These are phyloP conservation scores for Russula olivacea DNA, from an alignment of 768 basidiomycete species.

Conservation along the genomic window DNA sequence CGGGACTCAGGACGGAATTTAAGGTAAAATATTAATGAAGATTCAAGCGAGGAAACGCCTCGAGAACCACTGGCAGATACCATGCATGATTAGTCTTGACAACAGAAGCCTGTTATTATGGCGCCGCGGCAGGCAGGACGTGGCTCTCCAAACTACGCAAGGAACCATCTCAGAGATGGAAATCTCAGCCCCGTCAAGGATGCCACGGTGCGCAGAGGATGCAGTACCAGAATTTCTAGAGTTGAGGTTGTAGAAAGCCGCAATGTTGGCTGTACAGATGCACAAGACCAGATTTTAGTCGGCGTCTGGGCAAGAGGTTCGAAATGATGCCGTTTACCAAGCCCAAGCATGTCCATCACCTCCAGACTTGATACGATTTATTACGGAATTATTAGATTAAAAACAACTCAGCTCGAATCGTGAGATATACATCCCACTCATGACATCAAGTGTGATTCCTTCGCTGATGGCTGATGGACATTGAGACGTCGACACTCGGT, in stretches of 20 bases:
- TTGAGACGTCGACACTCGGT: not conserved
- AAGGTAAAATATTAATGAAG: not conserved
- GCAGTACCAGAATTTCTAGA: not conserved
- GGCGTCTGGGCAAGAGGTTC: not conserved
- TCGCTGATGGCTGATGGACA: not conserved
- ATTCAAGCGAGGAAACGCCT: not conserved
- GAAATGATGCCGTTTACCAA: not conserved
- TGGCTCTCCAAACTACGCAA: not conserved
- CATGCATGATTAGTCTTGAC: not conserved
- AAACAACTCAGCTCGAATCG: not conserved
- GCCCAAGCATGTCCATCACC: not conserved
- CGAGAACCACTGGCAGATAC: not conserved
- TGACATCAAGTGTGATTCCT: not conserved
- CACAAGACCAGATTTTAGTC: not conserved
- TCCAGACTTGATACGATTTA: not conserved
- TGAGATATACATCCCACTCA: not conserved
- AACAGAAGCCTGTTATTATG: conserved; percentile 2
- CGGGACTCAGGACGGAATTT: not conserved
- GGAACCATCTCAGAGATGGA: not conserved
- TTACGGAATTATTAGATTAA: not conserved
- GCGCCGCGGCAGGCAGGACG: not conserved
- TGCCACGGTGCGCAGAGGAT: not conserved
- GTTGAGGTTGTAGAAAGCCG: not conserved
- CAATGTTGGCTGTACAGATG: not conserved
- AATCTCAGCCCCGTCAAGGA: not conserved